Conservation (phyloP, 1,284 basidiomycete species). For the Irpex rosettiformis region DNA sequence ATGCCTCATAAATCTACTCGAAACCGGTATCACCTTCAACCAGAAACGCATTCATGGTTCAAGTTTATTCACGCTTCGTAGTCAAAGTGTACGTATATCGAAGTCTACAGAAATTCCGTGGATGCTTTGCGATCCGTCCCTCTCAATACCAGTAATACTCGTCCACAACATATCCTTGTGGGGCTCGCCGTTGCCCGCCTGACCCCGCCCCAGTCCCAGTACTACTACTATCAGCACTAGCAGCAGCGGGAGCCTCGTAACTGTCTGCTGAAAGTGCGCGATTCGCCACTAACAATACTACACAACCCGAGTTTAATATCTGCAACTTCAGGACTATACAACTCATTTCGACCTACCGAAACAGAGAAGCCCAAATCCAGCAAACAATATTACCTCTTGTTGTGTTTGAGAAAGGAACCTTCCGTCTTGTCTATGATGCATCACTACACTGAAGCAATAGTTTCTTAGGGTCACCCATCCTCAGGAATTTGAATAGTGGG, state of each 20-base stretch:
- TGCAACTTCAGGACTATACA: constrained; percentile 6
- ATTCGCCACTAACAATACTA: constrained; percentile 32
- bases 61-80: too few species aligned
- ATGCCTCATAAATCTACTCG: too few species aligned
- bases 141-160: constrained; percentile 63
- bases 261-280: constrained; percentile 19
- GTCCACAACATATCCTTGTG: constrained; percentile 53
- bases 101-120: too few species aligned
- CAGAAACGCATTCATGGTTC: too few species aligned
- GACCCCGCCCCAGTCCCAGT: constrained; percentile 8
- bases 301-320: neutral
- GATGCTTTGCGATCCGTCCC: neutral
- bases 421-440: constrained; percentile 58
- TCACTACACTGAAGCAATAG: constrained; percentile 42
- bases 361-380: constrained; percentile 67
- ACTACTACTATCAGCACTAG: constrained; percentile 20
- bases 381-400: constrained; percentile 68
- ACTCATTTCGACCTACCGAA: constrained; percentile 46
- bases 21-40: too few species aligned
- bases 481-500: neutral
- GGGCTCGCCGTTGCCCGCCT: constrained; percentile 32
- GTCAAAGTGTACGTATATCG: too few species aligned
- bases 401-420: constrained; percentile 61
- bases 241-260: constrained; percentile 10
- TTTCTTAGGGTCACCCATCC: neutral